phyloP scores from a whole-genome alignment of 2,329 filamentous ascomycete genomes.

The Pseudogymnoascus sp. region DNA sequence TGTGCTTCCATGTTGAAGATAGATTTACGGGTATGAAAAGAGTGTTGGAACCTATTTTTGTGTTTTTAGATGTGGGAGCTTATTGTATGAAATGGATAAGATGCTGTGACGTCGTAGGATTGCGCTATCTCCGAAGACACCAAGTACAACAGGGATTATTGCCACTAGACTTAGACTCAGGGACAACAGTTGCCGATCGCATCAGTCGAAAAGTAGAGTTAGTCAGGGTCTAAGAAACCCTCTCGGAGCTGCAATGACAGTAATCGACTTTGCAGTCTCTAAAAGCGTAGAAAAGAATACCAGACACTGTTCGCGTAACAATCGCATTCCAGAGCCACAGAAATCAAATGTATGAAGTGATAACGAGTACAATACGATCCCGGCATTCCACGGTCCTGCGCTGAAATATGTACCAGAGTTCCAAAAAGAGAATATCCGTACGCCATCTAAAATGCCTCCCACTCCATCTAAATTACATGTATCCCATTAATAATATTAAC shows the following conservation, averaged over 20 bases:
- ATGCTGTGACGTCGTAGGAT: not conserved
- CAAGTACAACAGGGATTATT: not conserved
- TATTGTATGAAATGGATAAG: not conserved
- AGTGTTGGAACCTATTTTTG: not conserved
- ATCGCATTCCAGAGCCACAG: not conserved
- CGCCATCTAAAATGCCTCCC: constrained; percentile 2
- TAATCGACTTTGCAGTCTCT: not conserved
- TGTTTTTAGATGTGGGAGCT: not conserved
- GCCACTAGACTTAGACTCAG: not conserved
- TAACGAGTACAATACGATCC: not conserved
- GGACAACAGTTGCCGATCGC: not conserved
- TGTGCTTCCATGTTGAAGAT: constrained; percentile 25
- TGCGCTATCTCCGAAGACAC: not conserved
- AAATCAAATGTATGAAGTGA: not conserved
- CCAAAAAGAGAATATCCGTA: not conserved
- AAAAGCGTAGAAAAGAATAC: not conserved
- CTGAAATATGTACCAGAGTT: not conserved
- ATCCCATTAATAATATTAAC: constrained; percentile 6
- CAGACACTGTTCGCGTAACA: not conserved
- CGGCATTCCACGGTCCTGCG: constrained; percentile 4
- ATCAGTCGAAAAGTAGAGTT: not conserved
- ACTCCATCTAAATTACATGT: constrained; percentile 5
- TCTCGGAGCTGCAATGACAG: not conserved
- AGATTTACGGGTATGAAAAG: not conserved
- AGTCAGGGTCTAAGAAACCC: not conserved